A percentile compares a stretch with the other conserved stretches of the same genome.
Evolutionary conservation across 371 early-diverging fungal genomes (phyloP).

Genomic region (Rhizopus delemar): DNA sequence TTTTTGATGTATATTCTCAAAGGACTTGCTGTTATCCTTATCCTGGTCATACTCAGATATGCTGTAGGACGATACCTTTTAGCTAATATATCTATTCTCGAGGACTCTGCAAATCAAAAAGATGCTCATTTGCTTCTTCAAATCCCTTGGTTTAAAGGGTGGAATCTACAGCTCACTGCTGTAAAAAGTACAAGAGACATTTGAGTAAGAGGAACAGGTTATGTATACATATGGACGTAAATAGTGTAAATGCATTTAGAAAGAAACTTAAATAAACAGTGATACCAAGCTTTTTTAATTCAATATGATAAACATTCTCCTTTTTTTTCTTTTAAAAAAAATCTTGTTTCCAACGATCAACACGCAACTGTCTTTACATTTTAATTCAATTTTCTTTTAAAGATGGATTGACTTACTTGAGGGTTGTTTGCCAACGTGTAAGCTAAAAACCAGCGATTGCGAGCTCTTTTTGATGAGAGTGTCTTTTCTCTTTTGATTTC

Average conservation of each 20-base stretch:
- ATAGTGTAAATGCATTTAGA: neutral
- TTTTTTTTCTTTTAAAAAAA: neutral
- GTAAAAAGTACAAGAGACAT: slow-evolving; percentile 15
- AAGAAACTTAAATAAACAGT: neutral
- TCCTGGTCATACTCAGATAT: slow-evolving; percentile 22
- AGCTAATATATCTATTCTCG: slow-evolving; percentile 1
- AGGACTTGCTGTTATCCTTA: slow-evolving; percentile 19
- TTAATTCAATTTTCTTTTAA: neutral
- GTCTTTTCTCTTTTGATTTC: too few relatives aligned
- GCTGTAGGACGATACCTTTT: slow-evolving; percentile 22
- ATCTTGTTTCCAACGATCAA: neutral
- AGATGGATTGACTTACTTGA: slow-evolving; percentile 22
- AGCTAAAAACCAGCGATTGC: slow-evolving; percentile 48
- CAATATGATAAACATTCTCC: neutral
- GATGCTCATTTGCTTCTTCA: slow-evolving; percentile 25
- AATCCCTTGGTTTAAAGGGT: slow-evolving; percentile 43
- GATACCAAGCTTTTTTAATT: neutral
- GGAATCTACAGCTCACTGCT: slow-evolving; percentile 42
- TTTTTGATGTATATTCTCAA: slow-evolving; percentile 14
- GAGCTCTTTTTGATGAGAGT: slow-evolving; percentile 20
- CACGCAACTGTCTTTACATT: slow-evolving; percentile 7
- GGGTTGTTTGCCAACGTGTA: slow-evolving; percentile 48
- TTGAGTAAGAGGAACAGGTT: neutral
- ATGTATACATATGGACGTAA: neutral
- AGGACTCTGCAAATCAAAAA: neutral